Base-by-base conservation (phyloP, 768 basidiomycete species). In the Pseudohyphozyma bogoriensis region DNA sequence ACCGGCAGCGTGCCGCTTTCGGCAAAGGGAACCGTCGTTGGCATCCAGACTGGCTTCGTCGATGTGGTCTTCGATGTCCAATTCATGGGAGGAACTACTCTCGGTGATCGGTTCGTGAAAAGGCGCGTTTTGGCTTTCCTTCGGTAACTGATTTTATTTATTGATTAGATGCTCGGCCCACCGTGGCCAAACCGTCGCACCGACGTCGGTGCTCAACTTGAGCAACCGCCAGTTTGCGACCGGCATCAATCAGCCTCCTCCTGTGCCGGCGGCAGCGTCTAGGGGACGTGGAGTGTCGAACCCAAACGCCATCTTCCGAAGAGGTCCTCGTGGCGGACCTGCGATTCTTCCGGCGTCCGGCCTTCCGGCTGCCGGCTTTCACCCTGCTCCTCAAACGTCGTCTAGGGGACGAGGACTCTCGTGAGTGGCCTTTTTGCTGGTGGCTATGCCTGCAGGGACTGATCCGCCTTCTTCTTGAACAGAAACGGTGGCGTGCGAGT, bases 61-160 rank as follows among this genome's bases (percentile, higher is more conserved):
- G 95, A 97, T 72, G 86, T 97, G 28, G 81, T 93, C 0, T 97
- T 95, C 88, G 95, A 99, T 72, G 84, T 86, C 28, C 80, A 89
- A 1, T 97, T 99, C 75, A 88, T 99, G 82, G 84, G 89, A 26
- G 95, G 95, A 10, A 79, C 81, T 3, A 95, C 87, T 0, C 76
- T 97, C 15, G 83, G 84, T 5, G 88, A 87, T 69, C 79, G 91
- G 87, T 89, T 68, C 60, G 77, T 50, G 33, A 24, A n/a, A 39
- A 20, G 16, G 11, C 29, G n/a, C 36, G 52, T 50, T 18, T 32
- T 20, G 10, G 11, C 20, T 18, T 12, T 28, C 8, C 20, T 31
- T 9, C 15, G 15, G 55, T 37, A n/a, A 26, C 68, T 57, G 66
- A 60, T 60, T 12, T 64, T 45, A 29, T 22, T 16, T 22, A 18